Percentiles rank a stretch among this genome's conserved stretches.
These are phyloP conservation scores for Candida tallmaniae DNA, from an alignment of 805 yeast genomes.

Conservation along the genomic window DNA sequence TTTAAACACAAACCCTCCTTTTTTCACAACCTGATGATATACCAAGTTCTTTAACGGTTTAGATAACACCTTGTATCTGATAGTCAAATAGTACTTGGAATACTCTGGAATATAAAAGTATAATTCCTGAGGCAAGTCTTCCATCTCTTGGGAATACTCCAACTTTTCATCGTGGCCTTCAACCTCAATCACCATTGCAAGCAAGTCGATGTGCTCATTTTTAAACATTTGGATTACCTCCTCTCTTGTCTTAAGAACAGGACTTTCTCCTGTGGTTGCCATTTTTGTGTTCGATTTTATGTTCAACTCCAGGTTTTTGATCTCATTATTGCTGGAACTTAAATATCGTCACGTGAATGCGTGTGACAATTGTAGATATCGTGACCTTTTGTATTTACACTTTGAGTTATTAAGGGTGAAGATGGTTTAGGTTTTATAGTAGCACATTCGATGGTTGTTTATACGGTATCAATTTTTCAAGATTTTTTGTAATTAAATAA, in stretches of 20 bases:
- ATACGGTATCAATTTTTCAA: too few relatives aligned
- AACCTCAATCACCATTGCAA: slow-evolving; percentile 22
- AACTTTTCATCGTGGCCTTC: slow-evolving; percentile 22
- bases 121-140: slow-evolving; percentile 20
- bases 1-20: slow-evolving; percentile 21
- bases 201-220: slow-evolving; percentile 21
- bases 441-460: too few relatives aligned
- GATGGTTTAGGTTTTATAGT: too few relatives aligned
- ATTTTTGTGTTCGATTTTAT: too few relatives aligned
- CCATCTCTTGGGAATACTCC: slow-evolving; percentile 20
- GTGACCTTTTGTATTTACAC: too few relatives aligned
- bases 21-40: slow-evolving; percentile 26
- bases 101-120: slow-evolving; percentile 24
- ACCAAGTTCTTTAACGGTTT: slow-evolving; percentile 17
- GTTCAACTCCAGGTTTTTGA: too few relatives aligned
- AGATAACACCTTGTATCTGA: slow-evolving; percentile 19
- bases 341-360: too few relatives aligned
- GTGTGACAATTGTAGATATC: too few relatives aligned
- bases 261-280: too few relatives aligned
- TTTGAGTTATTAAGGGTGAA: too few relatives aligned
- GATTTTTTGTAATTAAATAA: too few relatives aligned
- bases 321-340: too few relatives aligned
- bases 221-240: slow-evolving; percentile 15
- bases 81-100: slow-evolving; percentile 18
- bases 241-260: slow-evolving; percentile 11